Evolutionary conservation across 129 eudicot genomes (phyloP).

Genomic region (Lactuca saligna): DNA sequence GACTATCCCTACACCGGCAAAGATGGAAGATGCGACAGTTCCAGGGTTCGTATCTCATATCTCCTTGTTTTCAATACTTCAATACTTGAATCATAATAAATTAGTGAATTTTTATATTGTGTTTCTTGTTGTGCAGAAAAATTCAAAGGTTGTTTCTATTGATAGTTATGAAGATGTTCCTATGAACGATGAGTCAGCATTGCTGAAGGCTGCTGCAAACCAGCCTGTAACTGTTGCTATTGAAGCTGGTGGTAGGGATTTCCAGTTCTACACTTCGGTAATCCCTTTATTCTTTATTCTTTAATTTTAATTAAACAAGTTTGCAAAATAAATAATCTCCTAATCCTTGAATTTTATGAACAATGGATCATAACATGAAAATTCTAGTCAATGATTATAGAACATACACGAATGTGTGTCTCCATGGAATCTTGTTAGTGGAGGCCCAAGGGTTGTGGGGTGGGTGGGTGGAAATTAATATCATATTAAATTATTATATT

Average conservation of each 20-base stretch:
- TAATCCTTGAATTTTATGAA: too few species aligned
- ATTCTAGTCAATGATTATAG: too few species aligned
- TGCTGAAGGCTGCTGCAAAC: conserved; percentile 63
- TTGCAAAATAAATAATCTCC: not conserved
- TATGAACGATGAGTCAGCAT: conserved; percentile 51
- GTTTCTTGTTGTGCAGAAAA: conserved; percentile 40
- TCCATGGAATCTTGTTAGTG: not conserved
- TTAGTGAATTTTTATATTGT: too few species aligned
- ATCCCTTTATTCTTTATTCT: conserved; percentile 12
- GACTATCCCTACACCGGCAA: conserved; percentile 46
- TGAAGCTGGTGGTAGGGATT: conserved; percentile 79
- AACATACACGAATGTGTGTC: not conserved
- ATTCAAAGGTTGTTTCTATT: conserved; percentile 62
- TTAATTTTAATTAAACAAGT: not conserved
- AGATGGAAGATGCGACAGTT: conserved; percentile 33
- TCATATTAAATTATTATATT: not conserved
- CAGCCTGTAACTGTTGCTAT: conserved; percentile 85
- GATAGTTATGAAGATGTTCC: conserved; percentile 78
- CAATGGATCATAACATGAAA: too few species aligned
- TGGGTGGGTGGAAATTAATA: too few species aligned
- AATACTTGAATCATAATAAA: too few species aligned
- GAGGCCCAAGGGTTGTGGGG: not conserved
- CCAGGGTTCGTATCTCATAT: conserved; percentile 31
- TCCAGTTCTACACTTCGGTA: conserved; percentile 79
- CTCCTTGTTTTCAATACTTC: not conserved